These are phyloP conservation scores for Combretum micranthum DNA, from an alignment of 345 rosid genomes.

Conservation along the genomic window DNA sequence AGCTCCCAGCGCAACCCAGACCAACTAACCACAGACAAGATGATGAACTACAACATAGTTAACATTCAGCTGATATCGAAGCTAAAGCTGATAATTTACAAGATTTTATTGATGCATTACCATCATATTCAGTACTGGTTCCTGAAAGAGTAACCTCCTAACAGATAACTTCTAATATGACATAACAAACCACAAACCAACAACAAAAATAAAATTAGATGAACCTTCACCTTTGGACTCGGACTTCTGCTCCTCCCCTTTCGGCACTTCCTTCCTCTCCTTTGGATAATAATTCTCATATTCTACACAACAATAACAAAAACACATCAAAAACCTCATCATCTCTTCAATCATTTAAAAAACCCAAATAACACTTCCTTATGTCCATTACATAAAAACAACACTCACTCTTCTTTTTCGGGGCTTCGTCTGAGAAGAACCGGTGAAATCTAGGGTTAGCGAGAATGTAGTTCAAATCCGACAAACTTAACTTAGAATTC, in stretches of 20 bases:
- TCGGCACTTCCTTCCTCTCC: conserved; percentile 74
- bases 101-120: no score
- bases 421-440: conserved; percentile 59
- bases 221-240: conserved; percentile 58
- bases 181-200: neutral
- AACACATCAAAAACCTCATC: neutral
- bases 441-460: conserved; percentile 61
- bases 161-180: neutral
- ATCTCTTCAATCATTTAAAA: neutral
- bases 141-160: neutral
- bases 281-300: conserved; percentile 81
- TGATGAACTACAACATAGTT: no score
- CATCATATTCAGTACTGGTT: no score
- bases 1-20: no score
- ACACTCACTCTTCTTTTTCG: conserved; percentile 66
- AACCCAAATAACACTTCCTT: neutral
- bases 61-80: no score
- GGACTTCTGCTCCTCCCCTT: conserved; percentile 69
- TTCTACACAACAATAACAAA: conserved; percentile 33
- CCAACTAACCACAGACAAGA: no score
- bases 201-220: neutral
- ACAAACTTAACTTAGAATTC: conserved; percentile 12
- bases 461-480: conserved; percentile 46
- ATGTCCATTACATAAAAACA: neutral
- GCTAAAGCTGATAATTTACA: no score